Evolutionary conservation across 2,329 filamentous ascomycete species (phyloP), one percentile per base, ranked within the genome.

Genomic region (Trichoderma sp.): DNA sequence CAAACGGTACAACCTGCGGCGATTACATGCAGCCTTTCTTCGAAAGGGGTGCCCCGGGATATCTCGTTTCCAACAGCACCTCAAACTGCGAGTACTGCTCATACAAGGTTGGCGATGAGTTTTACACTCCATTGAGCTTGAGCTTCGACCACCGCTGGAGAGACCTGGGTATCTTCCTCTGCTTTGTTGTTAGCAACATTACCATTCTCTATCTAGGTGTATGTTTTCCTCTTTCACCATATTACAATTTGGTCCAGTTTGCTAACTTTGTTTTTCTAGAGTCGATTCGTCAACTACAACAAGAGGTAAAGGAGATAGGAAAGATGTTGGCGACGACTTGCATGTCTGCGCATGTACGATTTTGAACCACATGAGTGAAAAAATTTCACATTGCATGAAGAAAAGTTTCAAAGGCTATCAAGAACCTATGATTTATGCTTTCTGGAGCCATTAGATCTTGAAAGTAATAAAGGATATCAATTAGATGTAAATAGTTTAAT

Each of bases 61-160:
- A 97, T 76, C 79, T 97, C 3, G 84, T 88, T 47, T 84, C 90
- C 76, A 91, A 92, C 74, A 84, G 85, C 1, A 93, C 92, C 0
- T 87, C 83, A 61, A 82, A 85, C 26, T 97, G 94, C 82, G 84
- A 91, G 77, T 97, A 97, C 82, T 97, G 94, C 78, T 92, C 93
- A 0, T 97, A 90, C 82, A 90, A 87, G 73, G 83, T 93, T 13
- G 94, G 94, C 34, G 92, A 97, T 74, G 86, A 97, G 82, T 97
- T 95, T 78, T 97, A 93, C 78, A 78, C 83, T 68, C 85, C 88
- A 0, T 85, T 97, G 20, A 86, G 87, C 3, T 87, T 97, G 77
- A 83, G 82, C 3, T 97, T 91, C 76, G 82, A 84, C 57, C 81
- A 92, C 74, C 84, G 94, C 17, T 97, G 94, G 94, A 88, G 94